Evolutionary conservation across 139 green algal species (phyloP), one percentile per base, ranked within the genome.

Genomic region (Tetraselmis chui): DNA sequence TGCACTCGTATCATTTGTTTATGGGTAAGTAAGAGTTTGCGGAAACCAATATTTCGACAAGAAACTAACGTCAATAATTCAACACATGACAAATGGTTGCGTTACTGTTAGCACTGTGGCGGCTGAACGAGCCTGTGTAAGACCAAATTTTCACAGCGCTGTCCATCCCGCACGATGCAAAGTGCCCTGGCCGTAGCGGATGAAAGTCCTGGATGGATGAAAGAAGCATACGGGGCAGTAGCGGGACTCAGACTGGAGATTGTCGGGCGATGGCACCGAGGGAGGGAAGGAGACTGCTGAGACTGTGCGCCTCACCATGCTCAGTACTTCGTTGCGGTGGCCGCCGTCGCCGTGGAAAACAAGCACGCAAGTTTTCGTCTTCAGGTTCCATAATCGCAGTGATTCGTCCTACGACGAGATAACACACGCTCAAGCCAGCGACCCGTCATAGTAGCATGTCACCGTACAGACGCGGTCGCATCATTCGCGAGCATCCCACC

Each of bases 301-400:
- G 45, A 23, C 32, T 5, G 28, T 59, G 75, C 18, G 24, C 23
- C 75, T 81, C 29, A 89, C 89, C 84, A 94, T 79, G 58, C 80
- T 90, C 29, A 97, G 87, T 23, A 97, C 92, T 79, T 96, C 93
- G 29, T 92, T 92, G 59, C 74, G 84, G 83, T 97, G 93, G 23
- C 88, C 90, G 1, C 85, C 87, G 25, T 91, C 87, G 0, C 92
- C 93, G 26, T 83, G 29, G 26, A 95, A 83, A 5, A 94, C 85
- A 32, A 90, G 79, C 26, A 94, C 89, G 79, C 90, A 95, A 23
- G 84, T 82, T 1, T 78, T 76, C 0, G 76, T 88, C 5, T 81
- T 32, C 23, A 92, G 80, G 83, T 91, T 91, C 90, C 91, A 94
- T 18, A 94, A 75, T 2, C 91, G 85, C 28, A 93, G 76, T 18